Evolutionary conservation across 345 rosid genomes (phyloP), one percentile per base, ranked within the genome.

Genomic region (Brassica incana): DNA sequence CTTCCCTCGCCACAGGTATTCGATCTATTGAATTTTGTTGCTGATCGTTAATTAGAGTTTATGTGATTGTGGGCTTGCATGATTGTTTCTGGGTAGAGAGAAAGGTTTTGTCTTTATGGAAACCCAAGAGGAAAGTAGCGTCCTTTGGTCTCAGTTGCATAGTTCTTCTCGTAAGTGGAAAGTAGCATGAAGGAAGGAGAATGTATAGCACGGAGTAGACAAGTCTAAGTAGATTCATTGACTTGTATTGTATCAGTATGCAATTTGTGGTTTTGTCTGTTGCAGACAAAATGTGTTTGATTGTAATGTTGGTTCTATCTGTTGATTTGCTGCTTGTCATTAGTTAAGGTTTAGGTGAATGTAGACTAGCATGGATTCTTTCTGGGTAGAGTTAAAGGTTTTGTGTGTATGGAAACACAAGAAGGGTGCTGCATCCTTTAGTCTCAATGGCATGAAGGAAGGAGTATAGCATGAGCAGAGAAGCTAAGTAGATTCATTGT

Each of bases 1-100:
- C 97, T 56, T 40, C 98, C 40, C 89, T 95, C 29, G 87, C 89
- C 72, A 87, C 98, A 3, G 98, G 99, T 95, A 48, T 32, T 67
- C 27, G 2, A 56, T 36, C 68, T n/a, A n/a, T n/a, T n/a, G n/a
- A n/a, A n/a, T n/a, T n/a, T n/a, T n/a, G n/a, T n/a, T n/a, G n/a
- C n/a, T n/a, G n/a, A n/a, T 72, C 60, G 40, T 64, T 56, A 3
- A 12, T 43, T 15, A 36, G 23, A 77, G 32, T 52, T 35, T 45
- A 12, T n/a, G 52, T 62, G 36, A 6, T 8, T 61, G 18, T 48
- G 11, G 25, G 18, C 8, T 63, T 71, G 72, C 59, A 27, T 12
- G 45, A 20, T 45, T 12, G 15, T 20, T 69, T 62, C 12, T 64
- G 72, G 5, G 7, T 78, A 71, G 59, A n/a, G 1, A 6, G 33